Conservation (phyloP, 331 rosid species). For the Prunus yedoensis region DNA sequence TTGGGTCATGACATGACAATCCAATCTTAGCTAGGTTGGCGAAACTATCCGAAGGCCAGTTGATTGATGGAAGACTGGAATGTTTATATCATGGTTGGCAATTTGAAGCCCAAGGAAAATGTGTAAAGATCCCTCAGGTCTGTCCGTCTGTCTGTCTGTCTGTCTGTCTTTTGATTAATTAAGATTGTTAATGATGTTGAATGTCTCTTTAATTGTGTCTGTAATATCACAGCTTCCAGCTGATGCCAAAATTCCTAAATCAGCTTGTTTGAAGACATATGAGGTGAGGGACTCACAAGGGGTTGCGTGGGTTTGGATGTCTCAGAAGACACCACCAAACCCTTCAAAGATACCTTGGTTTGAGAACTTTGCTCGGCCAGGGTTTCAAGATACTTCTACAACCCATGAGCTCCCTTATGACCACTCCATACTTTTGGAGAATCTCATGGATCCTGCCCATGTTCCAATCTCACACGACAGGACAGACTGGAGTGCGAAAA, state of each 20-base stretch:
- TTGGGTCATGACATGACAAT: not conserved
- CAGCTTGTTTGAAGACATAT: slow-evolving; percentile 79
- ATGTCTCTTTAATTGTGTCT: not conserved
- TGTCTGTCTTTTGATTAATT: not conserved
- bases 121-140: slow-evolving; percentile 98
- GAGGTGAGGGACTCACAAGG: slow-evolving; percentile 90
- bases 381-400: slow-evolving; percentile 76
- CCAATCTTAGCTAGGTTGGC: slow-evolving; percentile 61
- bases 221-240: slow-evolving; percentile 68
- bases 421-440: slow-evolving; percentile 91
- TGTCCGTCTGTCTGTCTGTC: slow-evolving; percentile 1
- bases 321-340: slow-evolving; percentile 64
- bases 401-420: slow-evolving; percentile 95
- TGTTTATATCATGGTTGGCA: slow-evolving; percentile 99
- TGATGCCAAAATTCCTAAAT: slow-evolving; percentile 78
- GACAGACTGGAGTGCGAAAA: slow-evolving; percentile 77
- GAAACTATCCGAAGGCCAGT: slow-evolving; percentile 91
- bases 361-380: slow-evolving; percentile 82
- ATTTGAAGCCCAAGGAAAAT: slow-evolving; percentile 84
- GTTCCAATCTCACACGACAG: slow-evolving; percentile 95
- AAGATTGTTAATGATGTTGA: not conserved
- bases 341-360: slow-evolving; percentile 74
- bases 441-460: slow-evolving; percentile 98
- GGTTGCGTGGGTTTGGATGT: slow-evolving; percentile 98
- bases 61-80: slow-evolving; percentile 87